Percentiles rank a stretch among this genome's conserved stretches.
Evolutionary conservation across 176 grass and related monocot genomes (phyloP).

Genomic region (Eleusine coracana): DNA sequence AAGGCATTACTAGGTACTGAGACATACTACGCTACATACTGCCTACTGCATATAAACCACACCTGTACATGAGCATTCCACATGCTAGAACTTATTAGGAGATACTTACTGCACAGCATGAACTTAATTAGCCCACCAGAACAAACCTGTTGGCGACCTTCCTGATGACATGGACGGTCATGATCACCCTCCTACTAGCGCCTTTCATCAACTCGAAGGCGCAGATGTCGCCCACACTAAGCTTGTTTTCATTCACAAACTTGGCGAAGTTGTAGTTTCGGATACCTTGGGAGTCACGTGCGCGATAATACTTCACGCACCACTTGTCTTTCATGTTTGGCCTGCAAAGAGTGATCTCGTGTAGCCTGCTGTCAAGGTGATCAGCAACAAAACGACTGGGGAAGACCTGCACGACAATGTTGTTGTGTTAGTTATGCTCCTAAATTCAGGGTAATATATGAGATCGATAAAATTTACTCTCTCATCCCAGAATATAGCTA

Average conservation of each 20-base stretch:
- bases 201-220: slow-evolving; percentile 49
- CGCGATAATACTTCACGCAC: background rate
- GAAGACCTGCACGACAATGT: slow-evolving; percentile 33
- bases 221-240: slow-evolving; percentile 34
- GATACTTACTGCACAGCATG: too few relatives aligned
- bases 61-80: too few relatives aligned
- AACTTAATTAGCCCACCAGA: background rate
- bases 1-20: too few relatives aligned
- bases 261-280: background rate
- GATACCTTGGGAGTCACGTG: background rate
- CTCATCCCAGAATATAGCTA: too few relatives aligned
- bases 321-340: slow-evolving; percentile 27
- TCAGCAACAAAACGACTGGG: slow-evolving; percentile 21
- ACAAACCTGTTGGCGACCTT: background rate
- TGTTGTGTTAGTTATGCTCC: background rate
- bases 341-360: background rate
- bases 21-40: too few relatives aligned
- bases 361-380: slow-evolving; percentile 8
- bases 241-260: slow-evolving; percentile 18
- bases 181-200: background rate
- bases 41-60: too few relatives aligned
- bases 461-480: too few relatives aligned
- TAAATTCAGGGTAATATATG: too few relatives aligned
- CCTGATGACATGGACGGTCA: slow-evolving; percentile 36
- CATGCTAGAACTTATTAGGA: too few relatives aligned